These are phyloP conservation scores for Plasmodium coatneyi DNA, from an alignment of 169 alveolate genomes.

Conservation along the genomic window DNA sequence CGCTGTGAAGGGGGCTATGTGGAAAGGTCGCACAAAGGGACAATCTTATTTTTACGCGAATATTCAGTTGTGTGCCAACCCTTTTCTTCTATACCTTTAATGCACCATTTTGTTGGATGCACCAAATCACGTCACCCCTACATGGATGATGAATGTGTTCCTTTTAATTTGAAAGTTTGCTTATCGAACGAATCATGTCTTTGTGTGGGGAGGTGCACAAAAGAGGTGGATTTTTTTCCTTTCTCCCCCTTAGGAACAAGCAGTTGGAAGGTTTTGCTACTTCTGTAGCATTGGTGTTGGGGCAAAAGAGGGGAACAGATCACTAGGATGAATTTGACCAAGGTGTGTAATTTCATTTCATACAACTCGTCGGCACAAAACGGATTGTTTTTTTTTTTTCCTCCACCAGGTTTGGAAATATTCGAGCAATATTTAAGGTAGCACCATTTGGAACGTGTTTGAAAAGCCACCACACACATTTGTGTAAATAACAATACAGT, in stretches of 20 bases:
- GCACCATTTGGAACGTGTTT: background rate
- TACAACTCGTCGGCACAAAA: background rate
- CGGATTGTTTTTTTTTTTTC: too few relatives aligned
- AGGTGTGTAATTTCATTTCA: slow-evolving; percentile 30
- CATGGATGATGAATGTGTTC: background rate
- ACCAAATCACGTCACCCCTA: background rate
- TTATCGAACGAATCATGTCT: background rate
- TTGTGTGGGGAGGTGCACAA: too few relatives aligned
- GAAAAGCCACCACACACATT: background rate
- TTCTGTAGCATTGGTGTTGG: slow-evolving; percentile 11
- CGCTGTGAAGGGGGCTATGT: background rate
- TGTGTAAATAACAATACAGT: background rate
- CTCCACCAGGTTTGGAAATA: too few relatives aligned
- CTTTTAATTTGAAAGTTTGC: background rate
- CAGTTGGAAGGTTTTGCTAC: background rate
- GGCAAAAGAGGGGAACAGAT: background rate
- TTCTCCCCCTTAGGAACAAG: too few relatives aligned
- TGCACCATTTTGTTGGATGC: background rate
- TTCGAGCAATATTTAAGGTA: background rate
- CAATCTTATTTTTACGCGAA: background rate
- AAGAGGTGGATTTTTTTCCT: too few relatives aligned
- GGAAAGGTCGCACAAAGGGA: background rate
- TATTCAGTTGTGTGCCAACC: background rate
- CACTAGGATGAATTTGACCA: background rate
- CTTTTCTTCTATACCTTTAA: background rate